These are phyloP conservation scores for Eucalyptus polyanthemos DNA, from an alignment of 345 rosid genomes.

Conservation along the genomic window DNA sequence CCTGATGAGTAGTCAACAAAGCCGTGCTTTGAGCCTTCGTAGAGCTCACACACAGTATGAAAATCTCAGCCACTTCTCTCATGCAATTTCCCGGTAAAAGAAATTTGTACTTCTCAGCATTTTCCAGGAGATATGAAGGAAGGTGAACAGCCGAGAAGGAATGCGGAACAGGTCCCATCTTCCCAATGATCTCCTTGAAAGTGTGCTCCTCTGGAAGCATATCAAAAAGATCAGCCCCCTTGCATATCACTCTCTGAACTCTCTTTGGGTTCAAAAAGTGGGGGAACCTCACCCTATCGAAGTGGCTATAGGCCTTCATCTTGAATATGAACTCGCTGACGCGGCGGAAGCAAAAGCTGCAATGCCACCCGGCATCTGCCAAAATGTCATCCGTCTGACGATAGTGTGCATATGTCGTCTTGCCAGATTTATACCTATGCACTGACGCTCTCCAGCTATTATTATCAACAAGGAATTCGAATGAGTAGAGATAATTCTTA, in stretches of 20 bases:
- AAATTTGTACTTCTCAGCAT: slow-evolving; percentile 39
- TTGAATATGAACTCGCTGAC: slow-evolving; percentile 49
- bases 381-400: slow-evolving; percentile 42
- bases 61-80: slow-evolving; percentile 39
- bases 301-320: slow-evolving; percentile 63
- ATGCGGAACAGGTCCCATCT: slow-evolving; percentile 61
- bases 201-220: slow-evolving; percentile 68
- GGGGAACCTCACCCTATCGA: slow-evolving; percentile 44
- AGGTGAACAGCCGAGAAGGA: slow-evolving; percentile 57
- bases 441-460: slow-evolving; percentile 91
- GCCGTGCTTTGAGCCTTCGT: background rate
- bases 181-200: slow-evolving; percentile 47
- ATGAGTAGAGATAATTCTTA: slow-evolving; percentile 73
- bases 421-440: slow-evolving; percentile 43
- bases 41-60: background rate
- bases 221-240: slow-evolving; percentile 51
- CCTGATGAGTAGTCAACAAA: background rate
- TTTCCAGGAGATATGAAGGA: slow-evolving; percentile 47
- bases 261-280: slow-evolving; percentile 40
- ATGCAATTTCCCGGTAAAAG: slow-evolving; percentile 53
- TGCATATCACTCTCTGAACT: slow-evolving; percentile 48
- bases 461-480: slow-evolving; percentile 61
- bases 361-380: slow-evolving; percentile 65
- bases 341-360: slow-evolving; percentile 53
- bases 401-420: slow-evolving; percentile 44